Evolutionary conservation across 768 basidiomycete genomes (phyloP).

Genomic region (Termitomyces sp.): DNA sequence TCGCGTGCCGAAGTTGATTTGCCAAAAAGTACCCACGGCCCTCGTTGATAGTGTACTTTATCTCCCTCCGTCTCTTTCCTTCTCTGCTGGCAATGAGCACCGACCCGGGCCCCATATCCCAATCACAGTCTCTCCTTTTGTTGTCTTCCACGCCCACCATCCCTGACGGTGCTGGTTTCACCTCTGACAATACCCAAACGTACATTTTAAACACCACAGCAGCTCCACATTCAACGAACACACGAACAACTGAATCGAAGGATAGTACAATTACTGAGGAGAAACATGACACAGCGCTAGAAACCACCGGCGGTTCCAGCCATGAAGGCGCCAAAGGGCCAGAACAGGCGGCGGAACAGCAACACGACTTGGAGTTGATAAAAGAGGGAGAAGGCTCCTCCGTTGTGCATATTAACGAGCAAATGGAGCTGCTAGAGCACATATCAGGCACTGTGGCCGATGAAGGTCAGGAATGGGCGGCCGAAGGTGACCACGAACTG

Average conservation of each 20-base stretch:
- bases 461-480: constrained; percentile 55
- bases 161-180: constrained; percentile 24
- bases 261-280: constrained; percentile 1
- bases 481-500: constrained; percentile 65
- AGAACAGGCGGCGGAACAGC: constrained; percentile 12
- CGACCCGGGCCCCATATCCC: constrained; percentile 26
- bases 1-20: constrained; percentile 15
- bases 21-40: constrained; percentile 35
- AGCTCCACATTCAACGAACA: constrained; percentile 9
- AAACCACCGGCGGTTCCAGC: not conserved
- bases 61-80: constrained; percentile 16
- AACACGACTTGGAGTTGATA: constrained; percentile 18
- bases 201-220: constrained; percentile 9
- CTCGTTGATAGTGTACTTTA: constrained; percentile 26
- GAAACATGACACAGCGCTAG: not conserved
- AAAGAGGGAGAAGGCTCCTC: constrained; percentile 30
- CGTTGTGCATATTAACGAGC: constrained; percentile 29
- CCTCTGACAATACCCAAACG: constrained; percentile 14
- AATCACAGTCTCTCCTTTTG: constrained; percentile 24
- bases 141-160: constrained; percentile 20
- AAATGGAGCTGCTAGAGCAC: constrained; percentile 44
- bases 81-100: constrained; percentile 39
- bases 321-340: constrained; percentile 12
- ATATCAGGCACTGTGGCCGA: constrained; percentile 37
- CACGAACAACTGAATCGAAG: constrained; percentile 7